phyloP scores from a whole-genome alignment of 2,329 filamentous ascomycete genomes.

The Arthrobotrys megalospora region DNA sequence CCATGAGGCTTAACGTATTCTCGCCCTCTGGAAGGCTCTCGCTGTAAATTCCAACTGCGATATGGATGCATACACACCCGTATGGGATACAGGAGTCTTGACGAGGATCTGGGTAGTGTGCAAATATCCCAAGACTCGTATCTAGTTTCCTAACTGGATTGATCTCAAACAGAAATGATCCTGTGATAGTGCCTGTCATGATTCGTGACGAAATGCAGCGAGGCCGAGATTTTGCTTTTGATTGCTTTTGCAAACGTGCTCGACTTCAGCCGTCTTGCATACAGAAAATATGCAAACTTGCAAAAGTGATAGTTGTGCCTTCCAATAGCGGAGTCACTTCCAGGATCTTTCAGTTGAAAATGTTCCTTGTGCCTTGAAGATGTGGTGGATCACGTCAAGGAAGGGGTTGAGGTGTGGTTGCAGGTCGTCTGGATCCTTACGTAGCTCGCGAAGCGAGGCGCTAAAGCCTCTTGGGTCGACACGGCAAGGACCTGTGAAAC shows the following conservation, averaged over 20 bases:
- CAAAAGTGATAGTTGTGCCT: conserved; percentile 6
- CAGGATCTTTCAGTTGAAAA: conserved; percentile 8
- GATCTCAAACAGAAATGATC: conserved; percentile 30
- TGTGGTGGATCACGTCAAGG: conserved; percentile 28
- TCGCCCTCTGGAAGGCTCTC: not conserved
- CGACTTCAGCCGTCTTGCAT: conserved; percentile 47
- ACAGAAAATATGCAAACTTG: conserved; percentile 23
- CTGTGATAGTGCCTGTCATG: conserved; percentile 49
- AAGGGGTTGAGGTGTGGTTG: conserved; percentile 35
- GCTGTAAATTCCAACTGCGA: conserved; percentile 28
- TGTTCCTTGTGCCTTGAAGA: conserved; percentile 29
- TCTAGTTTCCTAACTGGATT: conserved; percentile 52
- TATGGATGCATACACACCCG: conserved; percentile 33
- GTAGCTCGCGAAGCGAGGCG: conserved; percentile 42
- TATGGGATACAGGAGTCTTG: conserved; percentile 32
- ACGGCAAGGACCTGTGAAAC: not conserved
- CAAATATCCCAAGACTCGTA: conserved; percentile 23
- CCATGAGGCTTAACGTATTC: conserved; percentile 13
- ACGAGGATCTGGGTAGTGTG: conserved; percentile 42
- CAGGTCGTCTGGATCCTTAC: conserved; percentile 51
- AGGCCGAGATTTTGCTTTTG: conserved; percentile 25
- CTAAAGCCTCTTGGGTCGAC: conserved; percentile 12
- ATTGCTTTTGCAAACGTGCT: conserved; percentile 10
- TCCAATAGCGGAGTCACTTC: conserved; percentile 41
- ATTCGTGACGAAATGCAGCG: conserved; percentile 26